A percentile compares a stretch with the other conserved stretches of the same genome.
These are phyloP conservation scores for Globisporangium orthogonon DNA, from an alignment of 352 stramenopile genomes.

Conservation along the genomic window DNA sequence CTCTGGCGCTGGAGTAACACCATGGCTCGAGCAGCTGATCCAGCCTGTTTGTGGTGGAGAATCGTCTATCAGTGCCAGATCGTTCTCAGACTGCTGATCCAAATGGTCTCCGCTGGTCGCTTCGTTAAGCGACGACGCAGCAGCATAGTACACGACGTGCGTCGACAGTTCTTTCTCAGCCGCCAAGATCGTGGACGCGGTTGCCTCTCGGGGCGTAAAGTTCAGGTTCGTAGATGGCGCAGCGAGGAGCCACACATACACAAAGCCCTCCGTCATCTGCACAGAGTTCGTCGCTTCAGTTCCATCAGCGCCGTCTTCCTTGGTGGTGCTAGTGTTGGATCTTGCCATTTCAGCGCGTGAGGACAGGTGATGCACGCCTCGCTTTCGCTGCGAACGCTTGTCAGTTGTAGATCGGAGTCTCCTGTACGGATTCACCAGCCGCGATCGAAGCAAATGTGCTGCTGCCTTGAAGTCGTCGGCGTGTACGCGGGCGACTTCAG, in stretches of 20 bases:
- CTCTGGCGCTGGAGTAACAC: conserved; percentile 25
- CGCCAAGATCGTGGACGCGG: conserved; percentile 16
- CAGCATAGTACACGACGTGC: conserved; percentile 64
- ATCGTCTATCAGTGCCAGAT: conserved; percentile 18
- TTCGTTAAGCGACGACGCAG: conserved; percentile 19
- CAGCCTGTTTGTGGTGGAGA: conserved; percentile 38
- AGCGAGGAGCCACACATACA: conserved; percentile 49
- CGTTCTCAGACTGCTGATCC: neutral
- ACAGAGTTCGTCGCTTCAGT: too few relatives aligned
- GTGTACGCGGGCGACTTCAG: conserved; percentile 29
- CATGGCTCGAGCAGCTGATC: conserved; percentile 48
- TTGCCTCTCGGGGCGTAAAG: conserved; percentile 46
- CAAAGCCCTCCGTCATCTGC: conserved; percentile 8
- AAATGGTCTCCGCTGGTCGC: neutral
- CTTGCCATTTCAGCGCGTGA: neutral
- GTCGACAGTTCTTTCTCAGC: conserved; percentile 60
- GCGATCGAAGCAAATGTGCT: conserved; percentile 20
- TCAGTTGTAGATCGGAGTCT: conserved; percentile 6
- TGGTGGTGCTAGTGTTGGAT: too few relatives aligned
- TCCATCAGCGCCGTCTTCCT: too few relatives aligned
- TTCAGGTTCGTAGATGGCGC: conserved; percentile 28
- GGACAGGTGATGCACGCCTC: neutral
- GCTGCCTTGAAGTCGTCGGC: conserved; percentile 31
- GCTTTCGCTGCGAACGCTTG: conserved; percentile 3
- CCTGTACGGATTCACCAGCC: conserved; percentile 40